Evolutionary conservation across 2,329 filamentous ascomycete species (phyloP).

Genomic region (Cytospora leucostoma): DNA sequence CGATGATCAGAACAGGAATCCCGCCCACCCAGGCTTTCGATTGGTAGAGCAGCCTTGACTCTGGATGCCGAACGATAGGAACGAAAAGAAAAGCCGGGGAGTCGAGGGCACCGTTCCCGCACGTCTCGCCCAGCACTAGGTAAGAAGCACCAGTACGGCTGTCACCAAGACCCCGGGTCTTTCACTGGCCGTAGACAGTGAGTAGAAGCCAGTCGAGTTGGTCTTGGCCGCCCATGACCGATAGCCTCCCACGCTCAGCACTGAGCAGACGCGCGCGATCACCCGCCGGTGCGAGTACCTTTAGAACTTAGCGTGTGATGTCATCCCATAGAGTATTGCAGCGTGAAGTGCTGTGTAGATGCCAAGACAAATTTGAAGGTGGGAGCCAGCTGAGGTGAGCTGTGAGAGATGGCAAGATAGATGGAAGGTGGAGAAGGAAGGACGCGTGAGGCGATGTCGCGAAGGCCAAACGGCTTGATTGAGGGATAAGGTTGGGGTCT

Average conservation of each 20-base stretch:
- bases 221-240: slow-evolving; percentile 19
- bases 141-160: slow-evolving; percentile 12
- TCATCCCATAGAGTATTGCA: slow-evolving; percentile 4
- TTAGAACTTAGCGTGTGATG: slow-evolving; percentile 14
- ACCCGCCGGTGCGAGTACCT: slow-evolving; percentile 24
- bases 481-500: slow-evolving; percentile 18
- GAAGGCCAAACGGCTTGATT: neutral
- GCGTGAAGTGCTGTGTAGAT: neutral
- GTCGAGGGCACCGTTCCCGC: slow-evolving; percentile 20
- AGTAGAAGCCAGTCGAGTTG: slow-evolving; percentile 17
- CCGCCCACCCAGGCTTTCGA: slow-evolving; percentile 18
- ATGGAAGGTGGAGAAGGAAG: neutral
- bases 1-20: slow-evolving; percentile 15
- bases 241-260: slow-evolving; percentile 13
- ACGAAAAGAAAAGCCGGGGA: slow-evolving; percentile 4
- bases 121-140: slow-evolving; percentile 21
- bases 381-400: neutral
- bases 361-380: neutral
- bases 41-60: slow-evolving; percentile 21
- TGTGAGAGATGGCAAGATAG: neutral
- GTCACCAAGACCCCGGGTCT: slow-evolving; percentile 22
- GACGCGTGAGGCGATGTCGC: neutral
- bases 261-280: slow-evolving; percentile 21
- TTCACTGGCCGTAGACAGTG: slow-evolving; percentile 15
- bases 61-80: slow-evolving; percentile 9